A percentile compares a stretch with the other conserved stretches of the same genome.
Conservation (phyloP, 1,284 basidiomycete species). For the Leccinum fallax region DNA sequence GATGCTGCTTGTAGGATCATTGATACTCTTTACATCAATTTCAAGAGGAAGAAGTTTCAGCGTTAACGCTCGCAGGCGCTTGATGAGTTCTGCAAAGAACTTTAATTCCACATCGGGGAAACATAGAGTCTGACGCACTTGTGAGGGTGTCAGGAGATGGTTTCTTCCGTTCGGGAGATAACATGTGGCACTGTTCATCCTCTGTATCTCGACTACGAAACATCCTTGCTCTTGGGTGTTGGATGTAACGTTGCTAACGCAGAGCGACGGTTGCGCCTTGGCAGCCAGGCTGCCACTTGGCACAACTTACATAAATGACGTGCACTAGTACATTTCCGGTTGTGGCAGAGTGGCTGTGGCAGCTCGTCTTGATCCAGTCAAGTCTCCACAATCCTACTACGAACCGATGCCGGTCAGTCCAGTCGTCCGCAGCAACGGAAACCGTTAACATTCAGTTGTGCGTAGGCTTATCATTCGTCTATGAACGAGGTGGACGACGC, state of each 20-base stretch:
- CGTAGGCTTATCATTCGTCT: constrained; percentile 93
- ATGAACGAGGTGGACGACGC: constrained; percentile 88
- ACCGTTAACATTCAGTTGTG: constrained; percentile 4
- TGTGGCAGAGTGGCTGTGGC: constrained; percentile 16
- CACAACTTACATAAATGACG: not conserved
- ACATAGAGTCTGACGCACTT: constrained; percentile 47
- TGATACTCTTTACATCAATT: constrained; percentile 61
- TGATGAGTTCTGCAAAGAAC: constrained; percentile 65
- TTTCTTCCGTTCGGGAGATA: constrained; percentile 49
- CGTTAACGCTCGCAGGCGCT: constrained; percentile 78
- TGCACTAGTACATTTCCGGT: not conserved
- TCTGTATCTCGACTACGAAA: constrained; percentile 34
- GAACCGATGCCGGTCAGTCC: constrained; percentile 33
- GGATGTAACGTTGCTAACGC: not conserved
- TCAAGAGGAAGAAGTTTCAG: constrained; percentile 81
- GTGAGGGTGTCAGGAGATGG: constrained; percentile 72
- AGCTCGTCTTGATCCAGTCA: not conserved
- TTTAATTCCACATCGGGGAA: not conserved
- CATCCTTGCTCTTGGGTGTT: constrained; percentile 35
- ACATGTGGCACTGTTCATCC: constrained; percentile 50
- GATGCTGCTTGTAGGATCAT: constrained; percentile 67
- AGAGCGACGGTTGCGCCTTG: not conserved
- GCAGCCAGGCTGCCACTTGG: not conserved
- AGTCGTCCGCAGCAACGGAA: not conserved
- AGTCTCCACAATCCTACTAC: not conserved